A percentile compares a stretch with the other conserved stretches of the same genome.
phyloP scores from a whole-genome alignment of 2,329 filamentous ascomycete species.

The Ophiocordyceps camponoti-rufipedis region DNA sequence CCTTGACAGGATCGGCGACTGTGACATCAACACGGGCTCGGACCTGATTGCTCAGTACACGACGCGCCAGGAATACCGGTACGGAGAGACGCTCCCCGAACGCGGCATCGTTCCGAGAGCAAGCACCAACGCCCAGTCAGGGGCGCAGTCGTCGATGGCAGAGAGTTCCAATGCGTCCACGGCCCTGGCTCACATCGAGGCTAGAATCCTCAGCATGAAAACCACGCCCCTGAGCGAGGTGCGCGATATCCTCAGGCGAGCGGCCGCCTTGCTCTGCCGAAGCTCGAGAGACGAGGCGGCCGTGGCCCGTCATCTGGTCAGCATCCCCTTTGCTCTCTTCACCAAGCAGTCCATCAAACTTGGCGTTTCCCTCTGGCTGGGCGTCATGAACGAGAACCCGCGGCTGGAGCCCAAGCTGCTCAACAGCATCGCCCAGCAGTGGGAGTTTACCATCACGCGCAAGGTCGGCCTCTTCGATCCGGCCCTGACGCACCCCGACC shows the following conservation, averaged over 20 bases:
- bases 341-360: slow-evolving; percentile 91
- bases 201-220: slow-evolving; percentile 49
- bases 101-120: slow-evolving; percentile 48
- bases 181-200: slow-evolving; percentile 55
- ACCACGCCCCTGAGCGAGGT: slow-evolving; percentile 56
- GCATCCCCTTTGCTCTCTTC: slow-evolving; percentile 83
- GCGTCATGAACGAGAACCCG: slow-evolving; percentile 91
- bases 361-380: slow-evolving; percentile 88
- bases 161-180: slow-evolving; percentile 41
- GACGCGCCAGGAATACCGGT: slow-evolving; percentile 86
- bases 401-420: slow-evolving; percentile 72
- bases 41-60: slow-evolving; percentile 97
- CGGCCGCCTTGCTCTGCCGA: slow-evolving; percentile 72
- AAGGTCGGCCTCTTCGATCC: slow-evolving; percentile 68
- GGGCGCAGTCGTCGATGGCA: slow-evolving; percentile 28
- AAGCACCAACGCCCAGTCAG: slow-evolving; percentile 35
- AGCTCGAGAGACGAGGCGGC: slow-evolving; percentile 57
- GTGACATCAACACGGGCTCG: slow-evolving; percentile 75
- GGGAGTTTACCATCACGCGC: slow-evolving; percentile 68
- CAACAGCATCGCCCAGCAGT: slow-evolving; percentile 73
- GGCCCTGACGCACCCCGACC: slow-evolving; percentile 56
- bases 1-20: slow-evolving; percentile 56
- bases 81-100: slow-evolving; percentile 57
- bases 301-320: slow-evolving; percentile 74
- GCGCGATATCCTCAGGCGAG: slow-evolving; percentile 64